Percentiles rank a stretch among this genome's conserved stretches.
These are phyloP conservation scores for Candida khao-thaluensis DNA, from an alignment of 805 yeast species.

Conservation along the genomic window DNA sequence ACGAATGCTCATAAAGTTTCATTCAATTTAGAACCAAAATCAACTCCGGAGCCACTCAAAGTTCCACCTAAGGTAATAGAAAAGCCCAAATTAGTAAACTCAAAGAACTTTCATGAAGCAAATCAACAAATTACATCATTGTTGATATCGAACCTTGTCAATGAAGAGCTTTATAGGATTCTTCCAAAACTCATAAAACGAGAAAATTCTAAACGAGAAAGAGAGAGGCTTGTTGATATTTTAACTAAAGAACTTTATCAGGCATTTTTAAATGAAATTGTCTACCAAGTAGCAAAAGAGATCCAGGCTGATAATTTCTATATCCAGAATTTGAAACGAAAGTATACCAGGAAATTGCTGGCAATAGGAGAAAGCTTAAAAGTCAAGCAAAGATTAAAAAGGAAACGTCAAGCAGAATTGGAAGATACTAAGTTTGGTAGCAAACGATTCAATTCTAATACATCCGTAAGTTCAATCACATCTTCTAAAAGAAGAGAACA, in stretches of 20 bases:
- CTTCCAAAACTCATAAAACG: conserved; percentile 25
- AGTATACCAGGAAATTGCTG: conserved; percentile 30
- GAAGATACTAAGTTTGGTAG: conserved; percentile 28
- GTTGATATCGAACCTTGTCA: conserved; percentile 23
- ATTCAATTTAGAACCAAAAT: neutral
- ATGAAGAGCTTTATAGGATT: conserved; percentile 23
- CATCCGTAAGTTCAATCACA: conserved; percentile 9
- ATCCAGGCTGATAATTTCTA: conserved; percentile 46
- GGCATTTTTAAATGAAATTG: conserved; percentile 62
- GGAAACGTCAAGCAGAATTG: conserved; percentile 29
- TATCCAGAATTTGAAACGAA: conserved; percentile 27
- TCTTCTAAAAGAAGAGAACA: conserved; percentile 12
- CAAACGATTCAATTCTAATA: conserved; percentile 17
- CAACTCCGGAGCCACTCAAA: neutral
- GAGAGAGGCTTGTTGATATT: conserved; percentile 26
- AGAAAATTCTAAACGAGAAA: conserved; percentile 22
- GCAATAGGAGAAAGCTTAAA: conserved; percentile 22
- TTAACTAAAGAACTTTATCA: conserved; percentile 52
- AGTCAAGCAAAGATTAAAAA: conserved; percentile 23
- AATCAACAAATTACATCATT: conserved; percentile 20
- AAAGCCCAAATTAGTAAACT: neutral
- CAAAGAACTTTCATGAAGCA: conserved; percentile 26
- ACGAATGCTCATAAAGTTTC: neutral
- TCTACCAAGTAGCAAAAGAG: conserved; percentile 43
- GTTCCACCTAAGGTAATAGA: neutral